Base-by-base conservation (phyloP, 768 basidiomycete genomes). In the Boletus pseudo-olivaceus region DNA sequence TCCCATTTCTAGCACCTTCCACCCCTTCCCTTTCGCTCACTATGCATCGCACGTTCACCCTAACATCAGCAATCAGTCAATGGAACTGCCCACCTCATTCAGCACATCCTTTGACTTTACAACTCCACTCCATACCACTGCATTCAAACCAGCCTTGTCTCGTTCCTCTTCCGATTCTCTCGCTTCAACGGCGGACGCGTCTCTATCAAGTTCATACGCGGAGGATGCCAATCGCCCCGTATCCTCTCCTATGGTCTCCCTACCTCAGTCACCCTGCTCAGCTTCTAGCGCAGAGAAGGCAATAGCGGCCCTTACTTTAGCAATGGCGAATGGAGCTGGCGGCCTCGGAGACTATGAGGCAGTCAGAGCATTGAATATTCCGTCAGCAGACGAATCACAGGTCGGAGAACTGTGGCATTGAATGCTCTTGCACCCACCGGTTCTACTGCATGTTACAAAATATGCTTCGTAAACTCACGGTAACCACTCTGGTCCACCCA, bases 281-380 rank as follows among this genome's bases (percentile, higher is more conserved):
- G 67, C 81, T 11, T 76, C 81, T 41, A 75, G 73, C 34, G 72
- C 81, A 19, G 83, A 85, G 59, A 84, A 82, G 62, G 81, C 80
- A 15, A 74, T 85, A 47, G 82, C 82, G 17, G 82, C 81, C 17
- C 74, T 85, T 30, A 75, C 73, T 32, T 68, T 86, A 3, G 83
- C 82, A 17, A 76, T 86, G 71, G 84, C 84, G 12, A 85, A 79
- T 55, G 85, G 84, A 39, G 83, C 83, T 10, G 83, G 80, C 6
- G 77, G 82, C 27, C 64, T 86, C 37, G 76, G 75, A 49, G 84
- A 86, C 61, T 85, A 85, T 52, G 71, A 73, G 49, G 76, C 78
- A 2, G 70, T 82, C 34, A 75, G 73, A 52, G 69, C 71, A 32
- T 59, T 75, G 39, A 71, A 81, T 43, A 51, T 49, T 51, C 59